Conservation (phyloP, 1,139 yeast species). For the Suhomyces chickasaworum region DNA sequence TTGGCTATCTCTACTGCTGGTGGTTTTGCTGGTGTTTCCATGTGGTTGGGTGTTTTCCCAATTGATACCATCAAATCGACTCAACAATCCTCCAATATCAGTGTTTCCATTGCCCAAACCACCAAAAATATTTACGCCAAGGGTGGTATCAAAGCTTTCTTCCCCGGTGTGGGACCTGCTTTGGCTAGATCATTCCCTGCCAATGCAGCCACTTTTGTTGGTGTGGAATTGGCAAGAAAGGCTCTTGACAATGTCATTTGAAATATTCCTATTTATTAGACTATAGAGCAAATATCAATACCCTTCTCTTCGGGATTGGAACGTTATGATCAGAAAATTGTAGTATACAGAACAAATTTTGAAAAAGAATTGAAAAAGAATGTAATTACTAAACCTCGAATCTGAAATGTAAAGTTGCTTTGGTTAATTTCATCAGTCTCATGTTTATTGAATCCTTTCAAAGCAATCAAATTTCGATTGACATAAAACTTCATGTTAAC, state of each 20-base stretch:
- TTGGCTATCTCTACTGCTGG: conserved; percentile 85
- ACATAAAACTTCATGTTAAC: no score
- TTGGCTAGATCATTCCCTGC: conserved; percentile 95
- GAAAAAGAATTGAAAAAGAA: not conserved
- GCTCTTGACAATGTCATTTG: conserved; percentile 49
- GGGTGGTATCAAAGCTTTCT: conserved; percentile 89
- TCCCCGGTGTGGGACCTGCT: conserved; percentile 98
- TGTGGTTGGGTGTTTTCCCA: conserved; percentile 98
- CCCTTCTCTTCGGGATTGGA: not conserved
- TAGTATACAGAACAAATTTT: not conserved
- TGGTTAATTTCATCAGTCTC: no score
- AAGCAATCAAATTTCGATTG: no score
- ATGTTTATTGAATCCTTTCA: no score
- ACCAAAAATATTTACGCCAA: conserved; percentile 62
- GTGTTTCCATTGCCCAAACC: conserved; percentile 63
- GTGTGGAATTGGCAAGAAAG: conserved; percentile 86
- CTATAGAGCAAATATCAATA: not conserved
- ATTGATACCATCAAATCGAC: conserved; percentile 92
- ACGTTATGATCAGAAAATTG: not conserved
- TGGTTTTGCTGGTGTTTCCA: conserved; percentile 91
- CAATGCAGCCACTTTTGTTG: conserved; percentile 95
- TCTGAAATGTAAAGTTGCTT: no score
- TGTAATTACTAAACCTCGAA: no score
- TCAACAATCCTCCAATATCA: conserved; percentile 66
- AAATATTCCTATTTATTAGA: conserved; percentile 6